phyloP scores from a whole-genome alignment of 2,329 filamentous ascomycete species.

The Ceratocystis cubensis region DNA sequence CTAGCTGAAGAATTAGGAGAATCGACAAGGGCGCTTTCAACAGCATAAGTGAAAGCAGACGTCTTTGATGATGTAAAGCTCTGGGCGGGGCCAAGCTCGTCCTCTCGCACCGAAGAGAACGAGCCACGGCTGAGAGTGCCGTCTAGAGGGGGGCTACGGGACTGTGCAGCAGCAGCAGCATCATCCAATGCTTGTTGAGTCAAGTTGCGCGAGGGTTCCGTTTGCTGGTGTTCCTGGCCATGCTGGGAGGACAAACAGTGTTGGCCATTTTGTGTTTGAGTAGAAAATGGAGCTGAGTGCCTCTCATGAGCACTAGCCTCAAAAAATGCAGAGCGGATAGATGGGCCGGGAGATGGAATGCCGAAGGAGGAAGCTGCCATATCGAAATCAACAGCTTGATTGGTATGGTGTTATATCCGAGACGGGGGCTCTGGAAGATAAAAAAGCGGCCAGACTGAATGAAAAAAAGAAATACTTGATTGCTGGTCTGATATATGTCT shows the following conservation, averaged over 20 bases:
- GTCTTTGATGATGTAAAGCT: conserved; percentile 51
- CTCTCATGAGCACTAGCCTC: conserved; percentile 10
- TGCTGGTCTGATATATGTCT: neutral
- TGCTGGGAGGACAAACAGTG: neutral
- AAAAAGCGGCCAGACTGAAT: neutral
- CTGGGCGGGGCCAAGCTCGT: conserved; percentile 46
- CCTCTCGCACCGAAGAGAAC: conserved; percentile 51
- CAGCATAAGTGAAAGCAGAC: conserved; percentile 41
- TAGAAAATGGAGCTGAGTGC: neutral
- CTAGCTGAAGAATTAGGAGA: conserved; percentile 38
- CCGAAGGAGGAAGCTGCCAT: conserved; percentile 16
- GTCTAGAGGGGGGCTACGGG: conserved; percentile 13
- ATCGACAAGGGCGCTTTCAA: conserved; percentile 42
- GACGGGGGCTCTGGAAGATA: neutral
- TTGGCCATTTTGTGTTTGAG: neutral
- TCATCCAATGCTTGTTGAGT: too few relatives aligned
- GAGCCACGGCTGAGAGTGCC: conserved; percentile 34
- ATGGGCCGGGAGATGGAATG: conserved; percentile 8
- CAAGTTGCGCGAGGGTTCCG: too few relatives aligned
- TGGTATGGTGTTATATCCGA: neutral
- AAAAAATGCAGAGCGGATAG: conserved; percentile 15
- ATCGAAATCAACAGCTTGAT: conserved; percentile 14
- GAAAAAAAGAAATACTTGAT: neutral
- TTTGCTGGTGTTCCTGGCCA: neutral
- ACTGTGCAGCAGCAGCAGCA: neutral